phyloP scores from a whole-genome alignment of 352 stramenopile genomes.

The Phytophthora sp. region DNA sequence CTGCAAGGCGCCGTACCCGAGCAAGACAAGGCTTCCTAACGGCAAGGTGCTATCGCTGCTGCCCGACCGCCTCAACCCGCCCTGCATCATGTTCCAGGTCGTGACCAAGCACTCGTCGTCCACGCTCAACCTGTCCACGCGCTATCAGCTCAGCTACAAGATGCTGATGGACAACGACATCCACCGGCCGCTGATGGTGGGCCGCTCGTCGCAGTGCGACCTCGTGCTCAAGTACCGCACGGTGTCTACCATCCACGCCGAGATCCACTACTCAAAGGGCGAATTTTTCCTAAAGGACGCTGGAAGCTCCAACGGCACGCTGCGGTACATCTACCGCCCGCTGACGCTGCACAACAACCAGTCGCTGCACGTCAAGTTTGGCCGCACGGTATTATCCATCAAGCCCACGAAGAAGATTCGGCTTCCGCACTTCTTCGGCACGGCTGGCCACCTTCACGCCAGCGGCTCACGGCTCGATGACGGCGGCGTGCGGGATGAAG shows the following conservation, averaged over 20 bases:
- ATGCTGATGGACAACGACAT: conserved; percentile 94
- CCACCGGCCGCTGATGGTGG: conserved; percentile 90
- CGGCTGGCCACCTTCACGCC: conserved; percentile 50
- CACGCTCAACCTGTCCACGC: conserved; percentile 83
- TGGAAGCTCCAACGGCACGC: conserved; percentile 93
- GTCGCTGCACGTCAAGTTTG: conserved; percentile 89
- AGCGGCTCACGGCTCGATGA: conserved; percentile 64
- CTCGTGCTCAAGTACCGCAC: conserved; percentile 96
- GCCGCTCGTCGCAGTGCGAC: conserved; percentile 93
- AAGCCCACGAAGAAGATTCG: conserved; percentile 91
- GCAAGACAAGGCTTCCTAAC: conserved; percentile 74
- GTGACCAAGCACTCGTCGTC: conserved; percentile 89
- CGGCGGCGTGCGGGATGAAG: conserved; percentile 59
- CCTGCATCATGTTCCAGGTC: conserved; percentile 90
- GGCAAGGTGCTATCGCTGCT: conserved; percentile 81
- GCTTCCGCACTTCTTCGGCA: conserved; percentile 83
- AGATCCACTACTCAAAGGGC: conserved; percentile 93
- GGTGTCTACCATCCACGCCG: conserved; percentile 93
- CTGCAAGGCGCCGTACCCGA: conserved; percentile 86
- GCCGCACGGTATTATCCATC: conserved; percentile 85
- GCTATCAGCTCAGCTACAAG: conserved; percentile 90
- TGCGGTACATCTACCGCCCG: conserved; percentile 94
- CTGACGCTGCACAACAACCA: conserved; percentile 92
- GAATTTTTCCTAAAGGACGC: conserved; percentile 96
- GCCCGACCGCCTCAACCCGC: conserved; percentile 71